phyloP scores from a whole-genome alignment of 495 filamentous ascomycete species.

The Neurospora sp. region DNA sequence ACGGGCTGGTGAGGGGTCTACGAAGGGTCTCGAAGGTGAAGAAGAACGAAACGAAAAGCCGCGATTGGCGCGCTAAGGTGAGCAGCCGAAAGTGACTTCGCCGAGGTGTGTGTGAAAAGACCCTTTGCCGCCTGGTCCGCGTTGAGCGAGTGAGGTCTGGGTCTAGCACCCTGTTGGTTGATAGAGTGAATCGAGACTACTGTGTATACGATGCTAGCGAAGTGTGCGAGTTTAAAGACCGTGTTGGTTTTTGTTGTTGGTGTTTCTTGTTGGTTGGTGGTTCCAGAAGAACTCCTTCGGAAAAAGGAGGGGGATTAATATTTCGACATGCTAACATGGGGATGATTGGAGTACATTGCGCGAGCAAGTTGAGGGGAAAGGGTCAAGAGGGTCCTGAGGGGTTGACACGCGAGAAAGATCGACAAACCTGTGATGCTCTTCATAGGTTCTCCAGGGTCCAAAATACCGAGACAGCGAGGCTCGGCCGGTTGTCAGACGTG shows the following conservation, averaged over 20 bases:
- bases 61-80: background rate
- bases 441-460: background rate
- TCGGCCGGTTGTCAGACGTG: background rate
- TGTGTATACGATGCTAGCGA: background rate
- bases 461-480: background rate
- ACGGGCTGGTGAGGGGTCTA: background rate
- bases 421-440: background rate
- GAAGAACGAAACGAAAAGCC: background rate
- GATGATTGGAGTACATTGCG: background rate
- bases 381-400: background rate
- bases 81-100: background rate
- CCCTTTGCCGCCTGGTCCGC: background rate
- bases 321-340: background rate
- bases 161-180: background rate
- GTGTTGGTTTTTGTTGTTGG: background rate
- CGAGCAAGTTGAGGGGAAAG: background rate
- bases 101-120: background rate
- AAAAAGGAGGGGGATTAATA: background rate
- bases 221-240: background rate
- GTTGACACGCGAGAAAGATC: background rate
- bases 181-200: background rate
- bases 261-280: background rate
- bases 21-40: background rate
- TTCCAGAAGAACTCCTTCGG: background rate
- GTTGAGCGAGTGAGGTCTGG: background rate